A percentile compares a stretch with the other conserved stretches of the same genome.
These are phyloP conservation scores for Alectoria sarmentosa DNA, from an alignment of 495 filamentous ascomycete species.

Conservation along the genomic window DNA sequence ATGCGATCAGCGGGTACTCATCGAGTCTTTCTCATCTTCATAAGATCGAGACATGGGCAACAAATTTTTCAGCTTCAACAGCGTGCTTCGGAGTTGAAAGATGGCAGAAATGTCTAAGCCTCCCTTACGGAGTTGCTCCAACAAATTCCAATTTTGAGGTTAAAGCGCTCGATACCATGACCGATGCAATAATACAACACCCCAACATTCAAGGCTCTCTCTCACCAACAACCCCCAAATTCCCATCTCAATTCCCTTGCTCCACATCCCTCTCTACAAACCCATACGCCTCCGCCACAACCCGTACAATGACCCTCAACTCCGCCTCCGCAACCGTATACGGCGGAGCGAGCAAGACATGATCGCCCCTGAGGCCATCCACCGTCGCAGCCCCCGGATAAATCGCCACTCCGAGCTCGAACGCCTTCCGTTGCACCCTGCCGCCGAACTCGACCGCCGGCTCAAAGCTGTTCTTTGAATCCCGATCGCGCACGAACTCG, in stretches of 20 bases:
- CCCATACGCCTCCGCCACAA: constrained; percentile 28
- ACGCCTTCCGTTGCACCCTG: constrained; percentile 45
- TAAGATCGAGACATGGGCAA: not conserved
- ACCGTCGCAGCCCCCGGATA: constrained; percentile 64
- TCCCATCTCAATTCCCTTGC: not conserved
- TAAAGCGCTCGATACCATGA: no score
- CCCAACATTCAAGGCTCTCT: not conserved
- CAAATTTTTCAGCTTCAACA: not conserved
- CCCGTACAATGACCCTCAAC: constrained; percentile 51
- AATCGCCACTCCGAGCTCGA: constrained; percentile 53
- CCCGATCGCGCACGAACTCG: constrained; percentile 53
- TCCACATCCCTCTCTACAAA: not conserved
- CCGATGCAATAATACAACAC: no score
- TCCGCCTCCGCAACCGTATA: constrained; percentile 60
- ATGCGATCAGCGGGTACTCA: not conserved
- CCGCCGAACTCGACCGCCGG: constrained; percentile 32
- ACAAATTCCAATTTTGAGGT: no score
- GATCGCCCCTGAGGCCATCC: constrained; percentile 64
- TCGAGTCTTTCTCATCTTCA: not conserved
- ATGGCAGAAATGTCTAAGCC: no score
- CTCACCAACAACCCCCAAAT: not conserved
- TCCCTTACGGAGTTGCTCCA: no score
- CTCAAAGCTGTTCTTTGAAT: constrained; percentile 48
- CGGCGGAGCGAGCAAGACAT: constrained; percentile 67
- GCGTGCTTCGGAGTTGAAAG: no score